Evolutionary conservation across 2,329 filamentous ascomycete species (phyloP).

Genomic region (Epichloe festucae): DNA sequence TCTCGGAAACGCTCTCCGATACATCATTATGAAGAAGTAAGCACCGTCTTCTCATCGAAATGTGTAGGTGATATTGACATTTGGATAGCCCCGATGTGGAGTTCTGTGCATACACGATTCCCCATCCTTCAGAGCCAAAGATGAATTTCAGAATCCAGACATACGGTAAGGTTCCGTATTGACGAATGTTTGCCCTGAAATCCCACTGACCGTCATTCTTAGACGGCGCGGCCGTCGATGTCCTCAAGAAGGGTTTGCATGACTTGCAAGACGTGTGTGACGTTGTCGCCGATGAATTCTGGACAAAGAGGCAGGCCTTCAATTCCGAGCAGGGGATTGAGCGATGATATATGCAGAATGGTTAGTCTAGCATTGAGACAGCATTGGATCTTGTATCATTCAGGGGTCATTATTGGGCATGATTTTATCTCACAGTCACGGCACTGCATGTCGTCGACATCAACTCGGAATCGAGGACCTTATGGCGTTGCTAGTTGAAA

Average conservation of each 20-base stretch:
- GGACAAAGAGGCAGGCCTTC: conserved; percentile 33
- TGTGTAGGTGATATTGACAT: conserved; percentile 2
- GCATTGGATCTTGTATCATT: neutral
- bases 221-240: conserved; percentile 74
- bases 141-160: conserved; percentile 98
- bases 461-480: conserved; percentile 11
- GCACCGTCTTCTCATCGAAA: conserved; percentile 13
- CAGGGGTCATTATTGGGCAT: conserved; percentile 6
- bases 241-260: conserved; percentile 76
- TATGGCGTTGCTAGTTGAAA: conserved; percentile 20
- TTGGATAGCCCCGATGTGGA: conserved; percentile 72
- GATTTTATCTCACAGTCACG: neutral
- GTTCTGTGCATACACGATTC: conserved; percentile 96
- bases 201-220: conserved; percentile 3
- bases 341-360: conserved; percentile 13
- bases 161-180: conserved; percentile 51
- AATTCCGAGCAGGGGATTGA: conserved; percentile 21
- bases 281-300: conserved; percentile 85
- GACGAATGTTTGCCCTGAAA: conserved; percentile 6
- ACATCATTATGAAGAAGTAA: conserved; percentile 98
- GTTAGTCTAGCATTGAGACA: neutral
- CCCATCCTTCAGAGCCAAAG: conserved; percentile 87
- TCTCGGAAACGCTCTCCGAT: conserved; percentile 83
- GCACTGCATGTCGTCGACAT: neutral
- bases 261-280: conserved; percentile 90